These are phyloP conservation scores for Vitellaria paradoxa DNA, from an alignment of 179 eudicot genomes.

Conservation along the genomic window DNA sequence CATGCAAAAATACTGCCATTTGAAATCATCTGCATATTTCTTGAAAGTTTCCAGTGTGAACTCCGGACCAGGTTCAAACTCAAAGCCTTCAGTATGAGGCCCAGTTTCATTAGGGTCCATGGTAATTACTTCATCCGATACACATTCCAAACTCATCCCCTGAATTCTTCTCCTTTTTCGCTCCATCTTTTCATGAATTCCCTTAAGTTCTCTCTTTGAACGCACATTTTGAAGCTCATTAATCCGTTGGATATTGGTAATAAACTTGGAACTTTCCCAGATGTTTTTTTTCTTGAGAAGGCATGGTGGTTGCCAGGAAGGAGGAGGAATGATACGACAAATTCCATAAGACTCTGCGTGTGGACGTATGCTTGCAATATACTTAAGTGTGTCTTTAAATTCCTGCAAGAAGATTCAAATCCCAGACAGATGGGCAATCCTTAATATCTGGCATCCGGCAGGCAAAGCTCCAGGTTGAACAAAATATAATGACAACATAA, in stretches of 20 bases:
- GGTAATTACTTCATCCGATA: slow-evolving; percentile 24
- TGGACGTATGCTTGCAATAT: slow-evolving; percentile 59
- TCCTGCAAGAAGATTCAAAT: slow-evolving; percentile 46
- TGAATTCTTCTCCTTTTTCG: slow-evolving; percentile 35
- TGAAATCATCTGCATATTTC: slow-evolving; percentile 66
- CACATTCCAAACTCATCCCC: slow-evolving; percentile 22
- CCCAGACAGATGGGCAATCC: slow-evolving; percentile 12
- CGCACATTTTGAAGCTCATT: slow-evolving; percentile 34
- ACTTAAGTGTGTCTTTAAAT: slow-evolving; percentile 60
- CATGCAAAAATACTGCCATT: slow-evolving; percentile 45
- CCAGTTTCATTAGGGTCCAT: slow-evolving; percentile 24
- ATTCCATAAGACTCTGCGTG: slow-evolving; percentile 67
- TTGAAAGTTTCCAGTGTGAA: slow-evolving; percentile 60
- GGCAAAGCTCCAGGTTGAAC: slow-evolving; percentile 10
- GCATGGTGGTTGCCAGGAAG: slow-evolving; percentile 70
- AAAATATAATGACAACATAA: neutral
- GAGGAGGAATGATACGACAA: slow-evolving; percentile 84
- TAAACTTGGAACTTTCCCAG: slow-evolving; percentile 46
- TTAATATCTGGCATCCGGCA: neutral
- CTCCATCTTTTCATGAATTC: slow-evolving; percentile 26
- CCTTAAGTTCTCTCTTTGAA: slow-evolving; percentile 27
- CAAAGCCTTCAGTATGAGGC: slow-evolving; percentile 25
- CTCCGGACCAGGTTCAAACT: slow-evolving; percentile 46
- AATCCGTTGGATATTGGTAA: slow-evolving; percentile 47
- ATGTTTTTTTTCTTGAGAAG: slow-evolving; percentile 41